Evolutionary conservation across 345 rosid genomes (phyloP).

Genomic region (Populus tremula): DNA sequence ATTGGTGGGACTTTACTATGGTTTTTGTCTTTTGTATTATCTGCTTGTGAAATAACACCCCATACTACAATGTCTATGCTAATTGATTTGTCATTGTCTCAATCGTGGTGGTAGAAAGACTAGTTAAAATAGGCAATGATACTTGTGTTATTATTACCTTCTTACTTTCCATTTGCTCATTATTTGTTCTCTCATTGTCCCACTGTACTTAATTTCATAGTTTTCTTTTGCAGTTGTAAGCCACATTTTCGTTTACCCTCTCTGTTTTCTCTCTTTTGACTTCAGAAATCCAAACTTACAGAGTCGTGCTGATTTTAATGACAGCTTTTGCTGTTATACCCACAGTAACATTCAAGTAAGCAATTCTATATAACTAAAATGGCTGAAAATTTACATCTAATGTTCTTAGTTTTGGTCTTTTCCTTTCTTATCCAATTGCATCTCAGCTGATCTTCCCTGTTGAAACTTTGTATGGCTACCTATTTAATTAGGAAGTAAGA

Average conservation of each 20-base stretch:
- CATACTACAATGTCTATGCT: neutral
- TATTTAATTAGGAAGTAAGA: neutral
- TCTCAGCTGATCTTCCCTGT: neutral
- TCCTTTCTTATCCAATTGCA: neutral
- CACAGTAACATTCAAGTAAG: slow-evolving; percentile 81
- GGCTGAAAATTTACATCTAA: neutral
- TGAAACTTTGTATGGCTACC: neutral
- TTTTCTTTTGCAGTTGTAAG: neutral
- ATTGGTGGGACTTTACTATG: neutral
- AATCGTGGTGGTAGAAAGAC: neutral
- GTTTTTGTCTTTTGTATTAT: neutral
- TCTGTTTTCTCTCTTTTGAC: neutral
- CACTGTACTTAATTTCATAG: neutral
- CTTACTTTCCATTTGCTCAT: neutral
- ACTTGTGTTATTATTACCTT: neutral
- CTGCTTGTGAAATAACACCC: neutral
- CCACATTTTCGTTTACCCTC: neutral
- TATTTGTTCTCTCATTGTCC: neutral
- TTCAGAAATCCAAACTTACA: slow-evolving; percentile 62
- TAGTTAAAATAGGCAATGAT: neutral
- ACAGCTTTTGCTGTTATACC: slow-evolving; percentile 72
- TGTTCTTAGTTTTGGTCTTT: neutral
- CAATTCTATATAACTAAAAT: slow-evolving; percentile 10
- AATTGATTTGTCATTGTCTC: neutral
- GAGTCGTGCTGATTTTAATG: slow-evolving; percentile 59